Evolutionary conservation across 768 basidiomycete species (phyloP), one percentile per base, ranked within the genome.

Genomic region (Lanmaoa pseudosensibilis): DNA sequence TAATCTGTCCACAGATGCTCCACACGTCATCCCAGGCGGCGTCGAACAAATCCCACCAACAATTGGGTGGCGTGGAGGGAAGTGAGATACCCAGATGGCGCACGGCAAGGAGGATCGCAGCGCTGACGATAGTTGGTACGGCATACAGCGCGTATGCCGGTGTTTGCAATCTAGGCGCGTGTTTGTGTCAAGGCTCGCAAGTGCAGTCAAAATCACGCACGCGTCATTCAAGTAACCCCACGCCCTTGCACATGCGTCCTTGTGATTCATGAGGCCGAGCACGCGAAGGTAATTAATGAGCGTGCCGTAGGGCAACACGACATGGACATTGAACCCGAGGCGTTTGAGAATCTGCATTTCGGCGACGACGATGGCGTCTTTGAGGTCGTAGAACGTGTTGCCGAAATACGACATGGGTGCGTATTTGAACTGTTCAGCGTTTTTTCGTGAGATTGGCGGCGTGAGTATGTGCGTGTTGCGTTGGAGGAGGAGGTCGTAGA

Each of bases 261-360:
- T 80, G 55, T 85, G 83, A 56, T 84, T 79, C 15, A 87, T 87
- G 58, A 99, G 77, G n/a, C 92, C 93, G 19, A 99, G 81, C 21
- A 98, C 83, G 57, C 91, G 81, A 69, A 97, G 77, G 72, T 99
- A 98, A 74, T 97, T 98, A 63, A 98, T 88, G 54, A 98, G 81
- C 7, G 93, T 94, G 34, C 90, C 93, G 62, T 98, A 98, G 4
- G 96, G 94, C 33, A 98, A 77, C 12, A 92, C 90, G 44, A 96
- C 91, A 64, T 92, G 88, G 39, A 96, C 92, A 66, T 98, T 91
- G 76, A 98, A 99, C 1, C 92, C 96, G 12, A 99, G 81, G 23
- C 96, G 82, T 73, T 99, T 99, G 61, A 99, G 80, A 21, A 98
- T 83, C 70, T 99, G 97, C 93, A 98, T 98, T 73, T 99, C 97